phyloP scores from a whole-genome alignment of 495 filamentous ascomycete genomes.

The Chlorociboria aeruginascens region DNA sequence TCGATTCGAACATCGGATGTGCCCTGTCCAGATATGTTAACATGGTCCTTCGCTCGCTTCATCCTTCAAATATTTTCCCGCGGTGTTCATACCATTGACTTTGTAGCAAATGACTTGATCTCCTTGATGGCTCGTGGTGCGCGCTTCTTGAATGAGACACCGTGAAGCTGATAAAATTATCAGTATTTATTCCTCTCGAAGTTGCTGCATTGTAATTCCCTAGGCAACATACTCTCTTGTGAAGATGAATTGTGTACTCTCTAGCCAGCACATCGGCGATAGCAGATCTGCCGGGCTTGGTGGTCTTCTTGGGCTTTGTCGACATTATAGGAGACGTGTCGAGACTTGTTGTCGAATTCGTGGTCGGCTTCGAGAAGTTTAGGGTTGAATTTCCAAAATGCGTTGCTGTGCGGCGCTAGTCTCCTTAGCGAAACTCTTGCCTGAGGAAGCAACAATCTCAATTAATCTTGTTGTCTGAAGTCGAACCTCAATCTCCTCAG shows the following conservation, averaged over 20 bases:
- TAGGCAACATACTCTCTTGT: constrained; percentile 84
- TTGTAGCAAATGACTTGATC: constrained; percentile 83
- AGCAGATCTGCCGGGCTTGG: constrained; percentile 77
- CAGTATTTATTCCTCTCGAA: constrained; percentile 14
- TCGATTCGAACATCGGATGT: constrained; percentile 96
- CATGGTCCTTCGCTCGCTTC: neutral
- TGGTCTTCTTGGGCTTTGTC: constrained; percentile 49
- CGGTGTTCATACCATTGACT: constrained; percentile 75
- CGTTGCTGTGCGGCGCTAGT: too few species aligned
- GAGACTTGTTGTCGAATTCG: constrained; percentile 17
- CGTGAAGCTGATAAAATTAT: constrained; percentile 59
- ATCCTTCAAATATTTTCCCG: neutral
- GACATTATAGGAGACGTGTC: constrained; percentile 48
- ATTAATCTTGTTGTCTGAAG: neutral
- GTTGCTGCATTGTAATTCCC: constrained; percentile 11
- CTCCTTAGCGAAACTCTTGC: too few species aligned
- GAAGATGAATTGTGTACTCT: constrained; percentile 99
- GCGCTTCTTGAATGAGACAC: constrained; percentile 98
- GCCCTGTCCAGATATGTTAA: constrained; percentile 44
- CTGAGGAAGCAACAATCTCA: too few species aligned
- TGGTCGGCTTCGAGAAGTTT: neutral
- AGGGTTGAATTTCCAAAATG: neutral
- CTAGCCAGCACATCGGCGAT: constrained; percentile 96
- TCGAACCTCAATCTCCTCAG: neutral
- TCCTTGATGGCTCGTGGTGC: constrained; percentile 98